phyloP scores from a whole-genome alignment of 73 alveolate species.

The Vitrella brassicaformis region DNA sequence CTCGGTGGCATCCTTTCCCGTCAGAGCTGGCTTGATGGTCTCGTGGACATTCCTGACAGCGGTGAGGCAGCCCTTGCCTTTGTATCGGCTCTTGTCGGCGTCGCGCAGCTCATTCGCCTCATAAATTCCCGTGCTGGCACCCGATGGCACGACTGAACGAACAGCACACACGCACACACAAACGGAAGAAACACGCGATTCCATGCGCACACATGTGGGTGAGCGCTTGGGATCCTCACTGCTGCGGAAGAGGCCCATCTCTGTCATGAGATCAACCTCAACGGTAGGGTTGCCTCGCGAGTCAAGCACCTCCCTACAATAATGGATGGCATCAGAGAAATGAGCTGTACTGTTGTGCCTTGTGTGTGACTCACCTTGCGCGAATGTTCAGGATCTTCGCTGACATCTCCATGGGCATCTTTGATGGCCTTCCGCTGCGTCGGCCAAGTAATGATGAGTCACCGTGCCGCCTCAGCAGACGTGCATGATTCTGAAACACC shows the following conservation, averaged over 20 bases:
- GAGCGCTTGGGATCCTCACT: too few species aligned
- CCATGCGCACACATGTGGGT: too few species aligned
- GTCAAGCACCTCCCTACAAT: slow-evolving; percentile 85
- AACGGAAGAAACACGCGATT: too few species aligned
- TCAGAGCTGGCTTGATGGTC: slow-evolving; percentile 55
- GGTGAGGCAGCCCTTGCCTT: slow-evolving; percentile 82
- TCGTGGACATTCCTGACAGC: slow-evolving; percentile 74
- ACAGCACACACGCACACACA: slow-evolving; percentile 50
- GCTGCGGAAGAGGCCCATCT: neutral
- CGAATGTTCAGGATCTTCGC: too few species aligned
- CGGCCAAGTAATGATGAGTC: too few species aligned
- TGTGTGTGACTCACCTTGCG: too few species aligned
- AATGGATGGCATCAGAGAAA: too few species aligned
- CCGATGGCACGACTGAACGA: slow-evolving; percentile 90
- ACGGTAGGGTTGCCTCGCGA: slow-evolving; percentile 95
- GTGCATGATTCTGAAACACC: too few species aligned
- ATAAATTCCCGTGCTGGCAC: slow-evolving; percentile 90
- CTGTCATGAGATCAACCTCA: slow-evolving; percentile 46
- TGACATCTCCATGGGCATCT: too few species aligned
- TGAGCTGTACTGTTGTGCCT: too few species aligned
- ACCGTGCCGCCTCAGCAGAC: too few species aligned
- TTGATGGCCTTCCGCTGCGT: too few species aligned
- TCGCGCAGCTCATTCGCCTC: slow-evolving; percentile 86
- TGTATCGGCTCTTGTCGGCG: slow-evolving; percentile 42
- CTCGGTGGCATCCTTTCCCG: slow-evolving; percentile 63